A percentile compares a stretch with the other conserved stretches of the same genome.
phyloP scores from a whole-genome alignment of 768 basidiomycete species.

The Udeniomyces megalosporus region DNA sequence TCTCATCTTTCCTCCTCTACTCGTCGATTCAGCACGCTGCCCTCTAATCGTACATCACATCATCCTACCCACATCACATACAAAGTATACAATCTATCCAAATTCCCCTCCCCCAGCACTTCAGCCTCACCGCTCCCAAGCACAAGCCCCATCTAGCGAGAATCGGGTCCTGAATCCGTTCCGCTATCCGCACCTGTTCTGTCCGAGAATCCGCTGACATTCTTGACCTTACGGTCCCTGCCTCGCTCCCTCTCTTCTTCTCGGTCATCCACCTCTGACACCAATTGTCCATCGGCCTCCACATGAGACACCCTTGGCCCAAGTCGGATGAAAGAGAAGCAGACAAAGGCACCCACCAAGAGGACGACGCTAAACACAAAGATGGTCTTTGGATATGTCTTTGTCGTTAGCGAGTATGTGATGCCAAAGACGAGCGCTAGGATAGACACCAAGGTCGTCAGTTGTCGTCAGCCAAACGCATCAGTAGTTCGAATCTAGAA shows the following conservation, averaged over 20 bases:
- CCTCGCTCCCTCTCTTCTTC: neutral
- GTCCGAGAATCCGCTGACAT: neutral
- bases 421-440: conserved; percentile 47
- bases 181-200: neutral
- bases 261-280: too few relatives aligned
- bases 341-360: conserved; percentile 37
- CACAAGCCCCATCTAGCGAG: neutral
- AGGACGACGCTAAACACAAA: conserved; percentile 47
- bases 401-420: conserved; percentile 50
- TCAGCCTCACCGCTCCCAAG: neutral
- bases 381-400: conserved; percentile 48
- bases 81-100: neutral
- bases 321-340: conserved; percentile 8
- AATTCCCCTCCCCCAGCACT: neutral
- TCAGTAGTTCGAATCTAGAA: too few relatives aligned
- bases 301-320: neutral
- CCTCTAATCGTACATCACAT: too few relatives aligned
- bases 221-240: neutral
- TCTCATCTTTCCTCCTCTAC: neutral
- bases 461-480: neutral
- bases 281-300: neutral
- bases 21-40: too few relatives aligned
- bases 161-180: neutral
- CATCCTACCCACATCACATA: neutral
- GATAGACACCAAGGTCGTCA: neutral